These are phyloP conservation scores for Pseudogymnoascus sp. DNA, from an alignment of 2,329 filamentous ascomycete species.

Conservation along the genomic window DNA sequence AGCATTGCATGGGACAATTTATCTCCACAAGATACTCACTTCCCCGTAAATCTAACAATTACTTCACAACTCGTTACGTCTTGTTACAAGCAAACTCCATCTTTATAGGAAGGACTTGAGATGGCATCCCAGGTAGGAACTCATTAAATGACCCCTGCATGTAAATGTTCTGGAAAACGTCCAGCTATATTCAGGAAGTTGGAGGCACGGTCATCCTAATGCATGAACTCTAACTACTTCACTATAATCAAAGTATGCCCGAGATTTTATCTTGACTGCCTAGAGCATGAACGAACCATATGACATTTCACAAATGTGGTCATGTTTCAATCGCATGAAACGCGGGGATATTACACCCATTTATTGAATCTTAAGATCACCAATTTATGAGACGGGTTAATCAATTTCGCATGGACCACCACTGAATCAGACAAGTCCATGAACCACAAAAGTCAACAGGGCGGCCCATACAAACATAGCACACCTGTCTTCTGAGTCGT, in stretches of 20 bases:
- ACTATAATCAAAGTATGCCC: not conserved
- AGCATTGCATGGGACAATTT: not conserved
- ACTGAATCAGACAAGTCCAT: constrained; percentile 7
- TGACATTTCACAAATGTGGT: not conserved
- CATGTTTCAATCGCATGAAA: constrained; percentile 1
- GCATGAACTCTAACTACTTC: not conserved
- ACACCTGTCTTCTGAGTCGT: not conserved
- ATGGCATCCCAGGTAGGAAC: not conserved
- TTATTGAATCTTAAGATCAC: constrained; percentile 7
- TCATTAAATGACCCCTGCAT: not conserved
- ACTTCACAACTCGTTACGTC: not conserved
- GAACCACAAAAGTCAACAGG: constrained; percentile 2
- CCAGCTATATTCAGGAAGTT: not conserved
- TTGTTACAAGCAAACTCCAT: not conserved
- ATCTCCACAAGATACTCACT: not conserved
- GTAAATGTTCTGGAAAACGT: constrained; percentile 7
- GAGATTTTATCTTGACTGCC: not conserved
- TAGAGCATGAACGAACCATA: not conserved
- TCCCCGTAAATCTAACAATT: not conserved
- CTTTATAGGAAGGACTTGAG: not conserved
- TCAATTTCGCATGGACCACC: constrained; percentile 8
- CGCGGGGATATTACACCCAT: constrained; percentile 1
- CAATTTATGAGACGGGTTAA: constrained; percentile 9
- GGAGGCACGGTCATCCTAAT: not conserved
- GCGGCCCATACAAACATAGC: not conserved